phyloP scores from a whole-genome alignment of 495 filamentous ascomycete genomes.

The Talaromyces stipitatus region DNA sequence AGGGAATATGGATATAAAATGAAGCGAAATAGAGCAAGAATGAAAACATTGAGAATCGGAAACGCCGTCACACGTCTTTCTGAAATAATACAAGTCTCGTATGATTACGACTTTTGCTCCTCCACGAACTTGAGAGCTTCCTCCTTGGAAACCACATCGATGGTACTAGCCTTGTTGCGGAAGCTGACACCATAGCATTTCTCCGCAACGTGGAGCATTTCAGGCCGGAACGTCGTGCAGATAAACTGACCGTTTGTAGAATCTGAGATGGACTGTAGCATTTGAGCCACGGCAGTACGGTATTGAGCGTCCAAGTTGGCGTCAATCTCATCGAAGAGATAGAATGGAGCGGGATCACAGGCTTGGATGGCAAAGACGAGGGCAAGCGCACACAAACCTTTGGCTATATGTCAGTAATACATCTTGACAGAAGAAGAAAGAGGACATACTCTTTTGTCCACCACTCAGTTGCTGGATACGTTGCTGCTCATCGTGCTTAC shows the following conservation, averaged over 20 bases:
- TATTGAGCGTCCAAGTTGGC: conserved; percentile 98
- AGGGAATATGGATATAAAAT: background rate
- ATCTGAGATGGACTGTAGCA: conserved; percentile 70
- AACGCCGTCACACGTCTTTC: background rate
- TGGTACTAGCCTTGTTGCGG: conserved; percentile 83
- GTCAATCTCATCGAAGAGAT: conserved; percentile 99
- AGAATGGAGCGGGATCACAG: conserved; percentile 95
- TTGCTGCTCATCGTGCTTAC: conserved; percentile 95
- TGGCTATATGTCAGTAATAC: background rate
- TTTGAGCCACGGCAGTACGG: conserved; percentile 83
- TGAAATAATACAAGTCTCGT: background rate
- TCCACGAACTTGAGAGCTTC: conserved; percentile 92
- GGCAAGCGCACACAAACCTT: conserved; percentile 88
- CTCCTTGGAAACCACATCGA: conserved; percentile 80
- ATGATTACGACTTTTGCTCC: conserved; percentile 48
- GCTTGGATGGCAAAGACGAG: conserved; percentile 98
- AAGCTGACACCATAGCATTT: conserved; percentile 97
- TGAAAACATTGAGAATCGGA: background rate
- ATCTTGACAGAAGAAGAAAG: background rate
- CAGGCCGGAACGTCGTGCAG: conserved; percentile 94
- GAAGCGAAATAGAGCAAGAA: background rate
- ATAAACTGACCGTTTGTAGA: conserved; percentile 60
- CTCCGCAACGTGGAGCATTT: conserved; percentile 91
- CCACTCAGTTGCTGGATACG: conserved; percentile 94
- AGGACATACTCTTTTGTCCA: conserved; percentile 82